Base-by-base conservation (phyloP, 163 green algal genomes). In the Chlorella variabilis region DNA sequence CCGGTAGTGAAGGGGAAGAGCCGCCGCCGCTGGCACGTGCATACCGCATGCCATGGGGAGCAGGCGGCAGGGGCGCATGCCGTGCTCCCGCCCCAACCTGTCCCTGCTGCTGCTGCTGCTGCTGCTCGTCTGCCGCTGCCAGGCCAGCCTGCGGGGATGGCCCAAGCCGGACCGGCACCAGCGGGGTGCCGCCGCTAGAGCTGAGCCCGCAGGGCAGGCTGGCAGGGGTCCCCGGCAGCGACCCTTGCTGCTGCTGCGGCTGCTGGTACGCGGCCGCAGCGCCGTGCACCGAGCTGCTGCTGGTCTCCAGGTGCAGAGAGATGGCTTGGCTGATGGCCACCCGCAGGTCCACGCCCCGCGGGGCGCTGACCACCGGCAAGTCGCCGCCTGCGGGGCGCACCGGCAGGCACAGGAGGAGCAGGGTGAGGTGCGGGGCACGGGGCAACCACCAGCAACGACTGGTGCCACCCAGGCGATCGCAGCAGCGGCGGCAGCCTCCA, bases 261-360 rank as follows among this genome's bases (percentile, higher is more conserved):
- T 15, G 45, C 45, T 54, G 45, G 11, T 54, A 11, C 45, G 11
- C 13, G 27, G 34, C 27, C 18, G 45, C 70, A 34, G 27, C 33
- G 31, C 48, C 25, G 25, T 31, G 31, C 1, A 54, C 70, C 17
- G 70, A 66, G 21, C 18, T 33, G 73, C 34, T 38, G 33, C 27
- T 41, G 2, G 65, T 23, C 8, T 73, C 65, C 71, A 48, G 70
- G 51, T 80, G 73, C 73, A 59, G 27, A 1, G 73, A 80, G 27
- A 80, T 54, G 2, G 59, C 54, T 56, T 80, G 58, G 29, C 17
- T 48, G 39, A 81, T 49, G 5, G 75, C 75, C 59, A 39, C 20
- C 20, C 59, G 75, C 75, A 81, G 41, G 59, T 71, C 54, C 20
- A 81, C 33, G 39, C 75, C 75, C 18, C 41, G 31, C 1, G 75